These are phyloP conservation scores for Tolypocladium ophioglossoides DNA, from an alignment of 2,329 filamentous ascomycete genomes.

Conservation along the genomic window DNA sequence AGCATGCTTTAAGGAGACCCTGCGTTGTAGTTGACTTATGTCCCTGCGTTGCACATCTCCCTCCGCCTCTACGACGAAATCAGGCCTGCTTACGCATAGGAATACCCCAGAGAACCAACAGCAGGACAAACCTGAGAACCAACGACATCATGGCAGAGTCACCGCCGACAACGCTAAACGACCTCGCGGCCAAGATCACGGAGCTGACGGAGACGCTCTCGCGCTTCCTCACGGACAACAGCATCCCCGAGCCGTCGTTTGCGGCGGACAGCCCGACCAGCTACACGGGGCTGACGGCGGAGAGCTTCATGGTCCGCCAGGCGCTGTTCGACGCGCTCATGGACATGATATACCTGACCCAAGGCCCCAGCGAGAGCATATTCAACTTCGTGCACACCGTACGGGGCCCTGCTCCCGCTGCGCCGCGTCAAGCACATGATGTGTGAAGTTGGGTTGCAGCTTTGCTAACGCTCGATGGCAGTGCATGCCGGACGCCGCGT, in stretches of 20 bases:
- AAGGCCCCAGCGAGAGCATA: slow-evolving; percentile 38
- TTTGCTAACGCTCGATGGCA: slow-evolving; percentile 7
- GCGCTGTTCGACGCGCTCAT: slow-evolving; percentile 31
- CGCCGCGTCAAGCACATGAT: no score
- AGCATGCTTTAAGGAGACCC: background rate
- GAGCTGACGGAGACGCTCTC: slow-evolving; percentile 31
- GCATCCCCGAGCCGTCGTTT: slow-evolving; percentile 30
- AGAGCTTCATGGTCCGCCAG: slow-evolving; percentile 32
- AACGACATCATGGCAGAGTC: background rate
- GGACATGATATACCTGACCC: slow-evolving; percentile 34
- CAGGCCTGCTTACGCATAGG: background rate
- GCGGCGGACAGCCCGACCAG: slow-evolving; percentile 30
- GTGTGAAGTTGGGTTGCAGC: background rate
- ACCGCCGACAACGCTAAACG: slow-evolving; percentile 21
- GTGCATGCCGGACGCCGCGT: slow-evolving; percentile 31
- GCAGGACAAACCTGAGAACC: background rate
- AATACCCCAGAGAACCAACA: background rate
- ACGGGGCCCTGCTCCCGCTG: slow-evolving; percentile 4
- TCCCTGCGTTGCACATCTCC: background rate
- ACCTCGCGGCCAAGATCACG: slow-evolving; percentile 32
- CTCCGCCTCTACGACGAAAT: no score
- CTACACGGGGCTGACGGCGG: slow-evolving; percentile 29
- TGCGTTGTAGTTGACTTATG: background rate
- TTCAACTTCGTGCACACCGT: slow-evolving; percentile 33
- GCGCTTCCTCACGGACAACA: slow-evolving; percentile 28